phyloP scores from a whole-genome alignment of 441 rosid genomes.

The Eutrema salsugineum region DNA sequence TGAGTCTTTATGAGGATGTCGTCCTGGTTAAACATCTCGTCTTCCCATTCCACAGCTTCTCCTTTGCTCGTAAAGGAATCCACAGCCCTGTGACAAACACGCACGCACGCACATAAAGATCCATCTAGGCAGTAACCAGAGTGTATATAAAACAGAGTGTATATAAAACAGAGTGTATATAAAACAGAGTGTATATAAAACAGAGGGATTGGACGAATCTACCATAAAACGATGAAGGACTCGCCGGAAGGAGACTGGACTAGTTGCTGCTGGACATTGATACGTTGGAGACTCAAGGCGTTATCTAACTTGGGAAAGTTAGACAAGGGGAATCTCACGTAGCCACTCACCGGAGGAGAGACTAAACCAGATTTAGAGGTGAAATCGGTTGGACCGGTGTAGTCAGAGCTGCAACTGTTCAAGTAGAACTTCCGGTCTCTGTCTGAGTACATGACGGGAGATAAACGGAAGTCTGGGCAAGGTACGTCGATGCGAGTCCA shows the following conservation, averaged over 20 bases:
- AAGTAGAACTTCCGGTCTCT: slow-evolving; percentile 1
- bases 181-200: not conserved
- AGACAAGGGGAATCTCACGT: not conserved
- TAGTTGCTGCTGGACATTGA: not conserved
- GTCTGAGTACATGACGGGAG: not conserved
- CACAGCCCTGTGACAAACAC: not conserved
- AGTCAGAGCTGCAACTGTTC: not conserved
- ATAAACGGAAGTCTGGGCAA: not conserved
- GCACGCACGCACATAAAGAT: not conserved
- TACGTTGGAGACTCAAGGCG: not conserved
- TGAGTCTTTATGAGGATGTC: not conserved
- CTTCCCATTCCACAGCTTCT: not conserved
- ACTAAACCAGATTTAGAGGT: not conserved
- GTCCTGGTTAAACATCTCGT: not conserved
- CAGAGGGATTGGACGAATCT: not conserved
- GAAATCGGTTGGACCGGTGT: slow-evolving; percentile 5
- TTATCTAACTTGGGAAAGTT: not conserved
- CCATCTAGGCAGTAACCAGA: too few relatives aligned
- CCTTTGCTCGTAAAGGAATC: not conserved
- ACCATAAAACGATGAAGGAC: not conserved
- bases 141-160: too few relatives aligned
- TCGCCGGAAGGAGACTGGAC: slow-evolving; percentile 7
- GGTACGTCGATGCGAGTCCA: slow-evolving; percentile 5
- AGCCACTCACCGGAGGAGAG: not conserved
- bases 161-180: not conserved